Evolutionary conservation across 108 stramenopile species (phyloP).

Genomic region (Cyclotella choctawhatcheeana): DNA sequence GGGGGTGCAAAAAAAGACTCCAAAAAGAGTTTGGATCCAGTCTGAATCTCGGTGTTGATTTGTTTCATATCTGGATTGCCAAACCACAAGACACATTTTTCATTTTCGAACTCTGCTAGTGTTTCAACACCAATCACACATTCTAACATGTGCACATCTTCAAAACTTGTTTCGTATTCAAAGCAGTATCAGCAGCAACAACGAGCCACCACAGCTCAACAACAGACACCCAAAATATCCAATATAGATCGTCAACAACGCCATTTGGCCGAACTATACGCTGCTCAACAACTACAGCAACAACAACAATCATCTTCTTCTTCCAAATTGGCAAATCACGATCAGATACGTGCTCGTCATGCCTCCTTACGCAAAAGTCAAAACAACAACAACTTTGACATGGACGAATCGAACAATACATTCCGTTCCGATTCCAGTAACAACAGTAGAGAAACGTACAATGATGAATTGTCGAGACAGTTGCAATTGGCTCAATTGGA

Average conservation of each 20-base stretch:
- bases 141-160: not conserved
- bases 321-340: not conserved
- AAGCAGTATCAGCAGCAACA: not conserved
- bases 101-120: too few species aligned
- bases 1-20: too few species aligned
- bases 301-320: not conserved
- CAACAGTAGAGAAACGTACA: not conserved
- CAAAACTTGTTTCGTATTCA: not conserved
- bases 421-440: not conserved
- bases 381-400: not conserved
- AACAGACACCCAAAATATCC: conserved; percentile 1
- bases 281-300: not conserved
- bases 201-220: too few species aligned
- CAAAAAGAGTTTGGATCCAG: too few species aligned
- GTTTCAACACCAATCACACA: not conserved
- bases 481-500: conserved; percentile 1
- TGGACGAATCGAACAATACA: not conserved
- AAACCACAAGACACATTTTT: too few species aligned
- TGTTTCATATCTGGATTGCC: too few species aligned
- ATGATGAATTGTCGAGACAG: conserved; percentile 5
- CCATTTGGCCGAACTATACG: not conserved
- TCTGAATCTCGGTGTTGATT: too few species aligned
- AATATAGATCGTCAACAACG: conserved; percentile 3
- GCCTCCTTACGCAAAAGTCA: not conserved
- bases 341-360: not conserved